A percentile compares a stretch with the other conserved stretches of the same genome.
These are phyloP conservation scores for Cytospora piceae DNA, from an alignment of 2,329 filamentous ascomycete species.

Conservation along the genomic window DNA sequence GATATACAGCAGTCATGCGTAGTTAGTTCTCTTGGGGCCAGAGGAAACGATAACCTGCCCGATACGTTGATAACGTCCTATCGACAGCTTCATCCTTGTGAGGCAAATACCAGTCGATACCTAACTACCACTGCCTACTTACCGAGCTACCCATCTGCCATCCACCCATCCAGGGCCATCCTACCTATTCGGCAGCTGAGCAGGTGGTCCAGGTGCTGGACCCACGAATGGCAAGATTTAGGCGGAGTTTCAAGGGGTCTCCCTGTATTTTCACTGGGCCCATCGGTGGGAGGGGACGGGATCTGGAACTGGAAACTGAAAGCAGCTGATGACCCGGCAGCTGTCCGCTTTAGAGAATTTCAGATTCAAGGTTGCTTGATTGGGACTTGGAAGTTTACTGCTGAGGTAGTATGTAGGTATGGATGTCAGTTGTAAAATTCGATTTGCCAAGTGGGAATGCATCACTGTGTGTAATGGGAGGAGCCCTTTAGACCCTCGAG, in stretches of 20 bases:
- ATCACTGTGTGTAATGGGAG: too few species aligned
- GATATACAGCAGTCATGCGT: too few species aligned
- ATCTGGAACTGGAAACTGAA: conserved; percentile 19
- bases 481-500: too few species aligned
- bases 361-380: too few species aligned
- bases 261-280: conserved; percentile 23
- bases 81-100: not conserved
- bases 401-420: too few species aligned
- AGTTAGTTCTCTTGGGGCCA: too few species aligned
- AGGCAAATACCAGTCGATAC: too few species aligned
- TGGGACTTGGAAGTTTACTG: too few species aligned
- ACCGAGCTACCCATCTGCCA: not conserved
- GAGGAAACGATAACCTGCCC: not conserved
- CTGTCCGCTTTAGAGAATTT: not conserved
- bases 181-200: not conserved
- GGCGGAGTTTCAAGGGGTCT: conserved; percentile 29
- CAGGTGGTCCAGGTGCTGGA: conserved; percentile 2
- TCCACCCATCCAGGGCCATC: too few species aligned
- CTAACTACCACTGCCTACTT: not conserved
- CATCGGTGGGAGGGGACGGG: conserved; percentile 15
- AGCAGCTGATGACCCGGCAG: conserved; percentile 14
- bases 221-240: conserved; percentile 30
- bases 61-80: not conserved
- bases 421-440: too few species aligned
- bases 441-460: too few species aligned